Percentiles rank a stretch among this genome's conserved stretches.
Evolutionary conservation across 176 grass and related monocot species (phyloP).

Genomic region (Oryza punctata): DNA sequence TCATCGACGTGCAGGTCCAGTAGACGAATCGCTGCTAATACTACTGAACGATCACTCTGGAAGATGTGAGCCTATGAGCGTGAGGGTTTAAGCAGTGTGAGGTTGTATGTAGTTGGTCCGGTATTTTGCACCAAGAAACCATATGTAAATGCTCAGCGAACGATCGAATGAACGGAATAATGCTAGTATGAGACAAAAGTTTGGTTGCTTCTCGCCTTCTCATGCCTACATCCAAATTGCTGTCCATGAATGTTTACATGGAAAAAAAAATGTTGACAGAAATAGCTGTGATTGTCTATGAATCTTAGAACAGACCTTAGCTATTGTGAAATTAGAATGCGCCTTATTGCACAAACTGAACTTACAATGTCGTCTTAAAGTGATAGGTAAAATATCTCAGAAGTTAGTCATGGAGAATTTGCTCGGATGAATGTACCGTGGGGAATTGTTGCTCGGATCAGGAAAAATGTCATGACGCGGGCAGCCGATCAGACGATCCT

Average conservation of each 20-base stretch:
- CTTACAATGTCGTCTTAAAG: neutral
- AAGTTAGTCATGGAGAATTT: neutral
- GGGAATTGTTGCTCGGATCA: neutral
- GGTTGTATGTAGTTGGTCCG: neutral
- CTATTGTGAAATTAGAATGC: neutral
- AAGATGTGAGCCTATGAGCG: neutral
- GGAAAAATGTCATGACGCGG: neutral
- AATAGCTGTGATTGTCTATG: neutral
- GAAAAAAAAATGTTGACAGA: no score
- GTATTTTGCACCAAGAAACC: neutral
- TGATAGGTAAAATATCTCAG: no score
- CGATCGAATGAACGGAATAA: constrained; percentile 16
- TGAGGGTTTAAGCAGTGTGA: neutral
- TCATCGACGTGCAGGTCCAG: constrained; percentile 62
- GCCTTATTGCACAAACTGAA: neutral
- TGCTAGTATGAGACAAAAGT: neutral
- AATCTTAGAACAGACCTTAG: neutral
- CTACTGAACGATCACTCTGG: neutral
- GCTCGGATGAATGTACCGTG: neutral
- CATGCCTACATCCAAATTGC: neutral
- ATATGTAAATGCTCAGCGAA: neutral
- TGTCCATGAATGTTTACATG: neutral
- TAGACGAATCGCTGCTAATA: neutral
- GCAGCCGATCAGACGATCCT: neutral
- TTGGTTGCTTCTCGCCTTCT: no score